Conservation (phyloP, 495 filamentous ascomycete species). For the Penicillium malachiteum region DNA sequence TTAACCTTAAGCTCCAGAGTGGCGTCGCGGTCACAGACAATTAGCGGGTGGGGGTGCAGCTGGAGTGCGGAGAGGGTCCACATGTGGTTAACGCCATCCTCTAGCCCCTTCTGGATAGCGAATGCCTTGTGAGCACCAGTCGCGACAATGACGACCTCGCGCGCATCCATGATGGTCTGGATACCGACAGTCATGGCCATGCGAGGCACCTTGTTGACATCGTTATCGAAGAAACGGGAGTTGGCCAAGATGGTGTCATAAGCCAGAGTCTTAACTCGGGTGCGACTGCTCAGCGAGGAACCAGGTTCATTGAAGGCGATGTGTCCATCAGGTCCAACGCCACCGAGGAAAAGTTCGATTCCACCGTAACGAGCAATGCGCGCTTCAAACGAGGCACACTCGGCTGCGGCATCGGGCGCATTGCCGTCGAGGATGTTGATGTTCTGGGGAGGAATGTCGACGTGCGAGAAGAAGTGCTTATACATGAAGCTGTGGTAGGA, state of each 20-base stretch:
- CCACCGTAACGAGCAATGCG: slow-evolving; percentile 73
- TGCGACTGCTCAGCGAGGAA: slow-evolving; percentile 73
- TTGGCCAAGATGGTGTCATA: slow-evolving; percentile 87
- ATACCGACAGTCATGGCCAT: slow-evolving; percentile 87
- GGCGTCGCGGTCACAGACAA: slow-evolving; percentile 83
- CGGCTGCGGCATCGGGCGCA: slow-evolving; percentile 69
- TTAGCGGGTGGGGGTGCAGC: slow-evolving; percentile 73
- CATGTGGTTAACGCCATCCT: slow-evolving; percentile 84
- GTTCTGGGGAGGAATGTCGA: slow-evolving; percentile 75
- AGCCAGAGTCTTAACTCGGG: slow-evolving; percentile 81
- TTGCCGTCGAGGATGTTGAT: slow-evolving; percentile 87
- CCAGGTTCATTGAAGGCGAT: slow-evolving; percentile 91
- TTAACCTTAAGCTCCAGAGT: slow-evolving; percentile 82
- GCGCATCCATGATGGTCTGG: slow-evolving; percentile 78
- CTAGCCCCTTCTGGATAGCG: slow-evolving; percentile 78
- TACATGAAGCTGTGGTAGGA: slow-evolving; percentile 92
- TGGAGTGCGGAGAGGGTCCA: slow-evolving; percentile 83
- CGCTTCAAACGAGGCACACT: slow-evolving; percentile 76
- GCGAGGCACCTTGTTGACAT: slow-evolving; percentile 69
- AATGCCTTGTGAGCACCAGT: slow-evolving; percentile 78
- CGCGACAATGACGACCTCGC: slow-evolving; percentile 80
- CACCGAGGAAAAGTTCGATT: slow-evolving; percentile 83
- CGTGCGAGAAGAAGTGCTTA: slow-evolving; percentile 85
- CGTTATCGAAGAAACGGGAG: slow-evolving; percentile 76
- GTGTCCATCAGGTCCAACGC: slow-evolving; percentile 83